Percentiles rank a stretch among this genome's conserved stretches.
phyloP scores from a whole-genome alignment of 495 filamentous ascomycete genomes.

The Hypoxylon lenormandii region DNA sequence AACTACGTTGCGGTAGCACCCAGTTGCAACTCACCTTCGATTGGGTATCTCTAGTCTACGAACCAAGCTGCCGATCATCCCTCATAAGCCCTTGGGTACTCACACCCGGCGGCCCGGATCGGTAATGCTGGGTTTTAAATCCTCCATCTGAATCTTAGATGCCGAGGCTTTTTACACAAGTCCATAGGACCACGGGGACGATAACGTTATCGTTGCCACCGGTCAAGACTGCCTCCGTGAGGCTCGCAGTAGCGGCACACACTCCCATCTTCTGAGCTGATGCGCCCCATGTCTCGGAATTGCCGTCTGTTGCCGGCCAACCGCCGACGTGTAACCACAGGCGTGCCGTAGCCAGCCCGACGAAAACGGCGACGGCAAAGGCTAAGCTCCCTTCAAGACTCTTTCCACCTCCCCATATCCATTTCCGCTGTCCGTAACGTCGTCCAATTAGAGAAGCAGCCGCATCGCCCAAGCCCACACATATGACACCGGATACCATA shows the following conservation, averaged over 20 bases:
- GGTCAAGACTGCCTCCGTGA: slow-evolving; percentile 94
- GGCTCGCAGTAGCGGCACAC: slow-evolving; percentile 83
- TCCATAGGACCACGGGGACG: slow-evolving; percentile 94
- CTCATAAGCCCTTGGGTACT: slow-evolving; percentile 3
- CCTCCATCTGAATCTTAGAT: slow-evolving; percentile 58
- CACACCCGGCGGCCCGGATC: slow-evolving; percentile 2
- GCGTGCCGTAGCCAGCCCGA: slow-evolving; percentile 77
- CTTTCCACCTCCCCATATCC: slow-evolving; percentile 97
- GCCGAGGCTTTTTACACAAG: slow-evolving; percentile 81
- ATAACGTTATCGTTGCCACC: slow-evolving; percentile 99
- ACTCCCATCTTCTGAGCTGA: slow-evolving; percentile 68
- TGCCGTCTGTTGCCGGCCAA: slow-evolving; percentile 67
- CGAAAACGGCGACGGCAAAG: slow-evolving; percentile 81
- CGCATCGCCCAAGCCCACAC: slow-evolving; percentile 94
- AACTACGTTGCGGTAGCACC: slow-evolving; percentile 1
- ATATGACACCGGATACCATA: slow-evolving; percentile 91
- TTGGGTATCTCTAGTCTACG: slow-evolving; percentile 24
- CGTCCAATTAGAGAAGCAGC: slow-evolving; percentile 92
- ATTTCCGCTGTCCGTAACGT: slow-evolving; percentile 87
- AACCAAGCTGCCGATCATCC: not conserved
- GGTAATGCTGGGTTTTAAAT: slow-evolving; percentile 20
- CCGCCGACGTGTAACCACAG: slow-evolving; percentile 79
- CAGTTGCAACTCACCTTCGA: slow-evolving; percentile 4
- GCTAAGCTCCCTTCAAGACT: slow-evolving; percentile 90
- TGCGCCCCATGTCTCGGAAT: slow-evolving; percentile 31